phyloP scores from a whole-genome alignment of 805 yeast genomes.

The Brettanomyces custersianus region DNA sequence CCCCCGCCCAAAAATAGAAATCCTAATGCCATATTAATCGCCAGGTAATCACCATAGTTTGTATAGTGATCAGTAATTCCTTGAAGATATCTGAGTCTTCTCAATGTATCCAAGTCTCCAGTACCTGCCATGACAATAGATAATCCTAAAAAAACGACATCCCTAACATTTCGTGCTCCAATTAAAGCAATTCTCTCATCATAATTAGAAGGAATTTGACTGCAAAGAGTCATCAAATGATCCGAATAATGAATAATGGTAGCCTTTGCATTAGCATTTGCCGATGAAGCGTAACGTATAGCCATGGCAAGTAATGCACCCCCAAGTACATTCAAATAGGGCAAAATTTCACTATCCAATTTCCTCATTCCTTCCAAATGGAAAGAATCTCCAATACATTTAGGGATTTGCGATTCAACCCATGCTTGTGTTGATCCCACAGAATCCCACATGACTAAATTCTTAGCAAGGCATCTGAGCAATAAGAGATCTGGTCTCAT shows the following conservation, averaged over 20 bases:
- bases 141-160: conserved; percentile 51
- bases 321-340: conserved; percentile 55
- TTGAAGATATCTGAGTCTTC: conserved; percentile 64
- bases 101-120: conserved; percentile 74
- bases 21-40: conserved; percentile 76
- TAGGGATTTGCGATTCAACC: conserved; percentile 53
- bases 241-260: conserved; percentile 50
- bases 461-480: conserved; percentile 52
- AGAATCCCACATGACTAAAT: conserved; percentile 64
- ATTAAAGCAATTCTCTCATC: conserved; percentile 50
- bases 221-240: conserved; percentile 33
- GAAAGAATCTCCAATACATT: conserved; percentile 26
- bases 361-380: conserved; percentile 17
- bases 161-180: conserved; percentile 47
- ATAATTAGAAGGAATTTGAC: conserved; percentile 35
- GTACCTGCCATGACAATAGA: conserved; percentile 83
- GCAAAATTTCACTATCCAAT: conserved; percentile 53
- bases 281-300: conserved; percentile 66
- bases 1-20: conserved; percentile 88
- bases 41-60: conserved; percentile 66
- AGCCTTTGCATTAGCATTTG: conserved; percentile 42
- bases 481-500: conserved; percentile 71
- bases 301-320: conserved; percentile 75
- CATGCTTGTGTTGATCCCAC: conserved; percentile 43
- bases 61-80: conserved; percentile 35